Evolutionary conservation across 352 stramenopile species (phyloP).

Genomic region (Globisporangium alternatum): DNA sequence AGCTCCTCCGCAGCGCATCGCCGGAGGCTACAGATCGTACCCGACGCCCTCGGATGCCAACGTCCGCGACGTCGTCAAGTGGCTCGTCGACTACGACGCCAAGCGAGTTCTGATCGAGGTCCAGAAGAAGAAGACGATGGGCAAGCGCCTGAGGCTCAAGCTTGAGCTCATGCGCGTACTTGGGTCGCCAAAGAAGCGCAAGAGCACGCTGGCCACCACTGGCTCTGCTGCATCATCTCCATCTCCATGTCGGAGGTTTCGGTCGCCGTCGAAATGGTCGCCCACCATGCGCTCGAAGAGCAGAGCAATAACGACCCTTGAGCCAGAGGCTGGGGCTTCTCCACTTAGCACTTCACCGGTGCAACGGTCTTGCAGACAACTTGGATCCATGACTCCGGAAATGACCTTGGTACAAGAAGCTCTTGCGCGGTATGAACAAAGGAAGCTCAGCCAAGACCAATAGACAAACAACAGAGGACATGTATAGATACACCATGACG

Average conservation of each 20-base stretch:
- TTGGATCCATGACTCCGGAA: not conserved
- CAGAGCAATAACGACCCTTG: not conserved
- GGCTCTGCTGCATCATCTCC: not conserved
- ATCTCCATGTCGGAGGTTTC: not conserved
- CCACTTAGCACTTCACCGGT: not conserved
- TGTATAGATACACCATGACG: not conserved
- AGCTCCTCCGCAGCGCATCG: constrained; percentile 29
- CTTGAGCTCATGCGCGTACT: constrained; percentile 35
- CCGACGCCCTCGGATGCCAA: constrained; percentile 27
- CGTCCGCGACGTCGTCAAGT: constrained; percentile 39
- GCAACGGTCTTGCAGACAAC: not conserved
- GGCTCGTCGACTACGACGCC: constrained; percentile 40
- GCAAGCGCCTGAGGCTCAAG: constrained; percentile 30
- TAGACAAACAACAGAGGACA: constrained; percentile 1
- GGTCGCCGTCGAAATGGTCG: constrained; percentile 10
- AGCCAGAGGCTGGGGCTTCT: not conserved
- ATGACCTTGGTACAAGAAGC: constrained; percentile 14
- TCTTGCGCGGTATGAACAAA: not conserved
- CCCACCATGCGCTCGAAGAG: not conserved
- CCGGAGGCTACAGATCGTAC: constrained; percentile 38
- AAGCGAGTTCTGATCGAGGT: constrained; percentile 27
- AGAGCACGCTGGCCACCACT: not conserved
- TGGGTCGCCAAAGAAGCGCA: constrained; percentile 13
- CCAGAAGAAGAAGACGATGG: constrained; percentile 17
- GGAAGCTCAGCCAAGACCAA: not conserved